A percentile compares a stretch with the other conserved stretches of the same genome.
Evolutionary conservation across 495 filamentous ascomycete species (phyloP).

Genomic region (Emericellopsis terricola): DNA sequence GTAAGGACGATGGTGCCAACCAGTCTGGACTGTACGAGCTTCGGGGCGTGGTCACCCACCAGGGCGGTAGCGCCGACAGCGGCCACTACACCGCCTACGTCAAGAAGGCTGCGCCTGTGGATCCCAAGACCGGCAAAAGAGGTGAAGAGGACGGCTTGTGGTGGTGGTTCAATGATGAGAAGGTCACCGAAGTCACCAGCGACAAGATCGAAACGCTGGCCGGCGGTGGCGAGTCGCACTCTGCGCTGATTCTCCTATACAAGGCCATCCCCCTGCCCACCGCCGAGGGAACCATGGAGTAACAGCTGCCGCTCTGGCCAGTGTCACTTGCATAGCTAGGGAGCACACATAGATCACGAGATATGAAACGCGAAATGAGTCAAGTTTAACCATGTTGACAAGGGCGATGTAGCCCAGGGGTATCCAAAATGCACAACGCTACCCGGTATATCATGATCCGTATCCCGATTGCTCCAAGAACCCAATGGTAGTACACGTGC

Average conservation of each 20-base stretch:
- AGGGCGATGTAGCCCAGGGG: too few species aligned
- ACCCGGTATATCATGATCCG: too few species aligned
- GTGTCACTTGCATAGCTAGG: too few species aligned
- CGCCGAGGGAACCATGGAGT: conserved; percentile 22
- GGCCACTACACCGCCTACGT: conserved; percentile 97
- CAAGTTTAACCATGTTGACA: too few species aligned
- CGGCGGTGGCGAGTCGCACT: conserved; percentile 93
- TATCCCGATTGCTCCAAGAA: too few species aligned
- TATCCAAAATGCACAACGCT: too few species aligned
- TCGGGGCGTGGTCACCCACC: conserved; percentile 89
- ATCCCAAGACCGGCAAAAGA: conserved; percentile 48
- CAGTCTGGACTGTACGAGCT: conserved; percentile 89
- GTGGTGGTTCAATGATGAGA: conserved; percentile 99
- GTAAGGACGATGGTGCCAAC: conserved; percentile 66
- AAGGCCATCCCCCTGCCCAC: conserved; percentile 51
- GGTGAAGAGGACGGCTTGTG: conserved; percentile 78
- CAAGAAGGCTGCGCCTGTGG: conserved; percentile 62
- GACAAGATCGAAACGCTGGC: conserved; percentile 83
- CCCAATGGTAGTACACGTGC: too few species aligned
- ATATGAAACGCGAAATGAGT: too few species aligned
- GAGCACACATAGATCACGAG: too few species aligned
- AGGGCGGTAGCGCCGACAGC: conserved; percentile 90
- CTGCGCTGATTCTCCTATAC: conserved; percentile 84
- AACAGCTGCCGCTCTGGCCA: too few species aligned
- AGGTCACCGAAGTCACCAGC: conserved; percentile 76